Evolutionary conservation across 2,329 filamentous ascomycete genomes (phyloP), one percentile per base, ranked within the genome.

Genomic region (Leptographium lundbergii): DNA sequence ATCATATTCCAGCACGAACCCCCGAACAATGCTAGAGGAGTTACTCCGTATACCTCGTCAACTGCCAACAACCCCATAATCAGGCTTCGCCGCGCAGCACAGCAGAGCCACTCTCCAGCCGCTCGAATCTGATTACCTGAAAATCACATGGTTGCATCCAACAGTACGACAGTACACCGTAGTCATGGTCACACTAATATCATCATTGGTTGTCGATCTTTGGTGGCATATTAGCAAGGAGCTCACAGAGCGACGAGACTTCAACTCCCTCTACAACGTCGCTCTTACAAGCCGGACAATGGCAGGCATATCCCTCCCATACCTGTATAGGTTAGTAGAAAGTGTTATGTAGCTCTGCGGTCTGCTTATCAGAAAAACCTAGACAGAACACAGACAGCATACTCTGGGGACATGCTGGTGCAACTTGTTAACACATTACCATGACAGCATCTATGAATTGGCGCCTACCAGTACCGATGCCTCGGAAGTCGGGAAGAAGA

Each of bases 161-260:
- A 19, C 19, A 45, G 19, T 3, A 45, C 14, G 42, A 45, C 19
- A 45, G 42, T n/a, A n/a, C 17, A 45, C 19, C 17, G 42, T n/a
- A 45, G 17, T 45, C 4, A 51, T 51, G 48, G 48, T 6, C 9
- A 27, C 27, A 3, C 10, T 24, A 27, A 7, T 17, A 6, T n/a
- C n/a, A n/a, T n/a, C n/a, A n/a, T 29, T 86, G 42, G 80, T 81
- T 25, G 75, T 78, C 58, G 84, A 87, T 63, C 75, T 87, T 47
- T 73, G 85, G 66, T 77, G 81, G 66, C 70, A 86, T 25, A 72
- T 88, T 54, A 84, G 80, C 60, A 75, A 81, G 59, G 80, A 84
- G 66, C 73, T 88, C 36, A 77, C 78, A 6, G 70, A 71, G 17
- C 72, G 77, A 59, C 73, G 73, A 54, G 82, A 86, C 62, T 86